Evolutionary conservation across 2,329 filamentous ascomycete species (phyloP), one percentile per base, ranked within the genome.

Genomic region (Myriangium duriaei): DNA sequence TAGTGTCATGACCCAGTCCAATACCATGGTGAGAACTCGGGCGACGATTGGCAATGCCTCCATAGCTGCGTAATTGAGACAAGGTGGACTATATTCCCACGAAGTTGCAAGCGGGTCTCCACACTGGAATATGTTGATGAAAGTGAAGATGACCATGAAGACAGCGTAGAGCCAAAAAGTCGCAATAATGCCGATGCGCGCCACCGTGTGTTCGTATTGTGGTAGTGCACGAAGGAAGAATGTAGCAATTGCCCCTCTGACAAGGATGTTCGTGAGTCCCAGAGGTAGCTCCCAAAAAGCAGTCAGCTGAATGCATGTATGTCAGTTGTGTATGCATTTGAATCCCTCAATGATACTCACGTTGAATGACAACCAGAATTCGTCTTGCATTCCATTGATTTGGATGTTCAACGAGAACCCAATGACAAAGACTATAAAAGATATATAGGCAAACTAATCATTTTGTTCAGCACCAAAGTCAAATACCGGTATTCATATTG

Each of bases 91-190:
- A n/a, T 26, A 26, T n/a, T 7, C 21, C 21, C 21, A 26, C 21
- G 21, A 26, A 7, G 7, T n/a, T n/a, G 21, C 21, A n/a, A 39
- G 12, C 2, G 36, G 36, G 30, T 39, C 30, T 15, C 36, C 36
- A 30, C 36, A 39, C n/a, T 39, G 36, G 30, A 39, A 39, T 12
- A 39, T 28, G 16, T 39, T 39, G 16, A 39, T 12, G 30, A 39
- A 39, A 12, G 18, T 30, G 24, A 39, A 39, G 11, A 39, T 16
- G 11, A 30, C 32, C 16, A 30, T 39, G 36, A 32, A 39, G 36
- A 15, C 16, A 10, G 14, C 36, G 14, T 31, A 39, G 15, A 39
- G 30, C 5, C 12, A n/a, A 18, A 39, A 39, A 30, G 11, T 32
- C 17, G 31, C 26, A 12, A 30, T 19, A 14, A 39, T 39, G 36